Percentiles rank a stretch among this genome's conserved stretches.
phyloP scores from a whole-genome alignment of 208 protist species.

The Crithidia acanthocephali region DNA sequence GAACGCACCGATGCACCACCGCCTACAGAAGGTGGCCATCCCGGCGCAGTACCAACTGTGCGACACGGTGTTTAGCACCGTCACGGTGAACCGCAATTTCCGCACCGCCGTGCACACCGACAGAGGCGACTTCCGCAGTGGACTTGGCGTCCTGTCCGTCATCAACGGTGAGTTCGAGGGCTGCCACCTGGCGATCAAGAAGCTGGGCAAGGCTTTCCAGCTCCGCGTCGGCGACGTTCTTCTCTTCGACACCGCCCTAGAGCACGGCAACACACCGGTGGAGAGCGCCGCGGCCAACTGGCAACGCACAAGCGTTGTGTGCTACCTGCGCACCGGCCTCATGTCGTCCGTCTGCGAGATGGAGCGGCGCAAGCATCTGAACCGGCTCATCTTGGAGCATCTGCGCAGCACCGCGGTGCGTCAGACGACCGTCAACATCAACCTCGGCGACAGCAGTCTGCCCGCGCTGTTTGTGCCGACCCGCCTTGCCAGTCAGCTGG shows the following conservation, averaged over 20 bases:
- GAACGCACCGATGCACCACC: constrained; percentile 71
- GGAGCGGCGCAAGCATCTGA: constrained; percentile 71
- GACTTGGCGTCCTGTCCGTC: constrained; percentile 79
- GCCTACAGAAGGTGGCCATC: constrained; percentile 77
- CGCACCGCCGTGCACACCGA: constrained; percentile 90
- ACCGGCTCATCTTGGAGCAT: constrained; percentile 43
- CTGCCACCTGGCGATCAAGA: constrained; percentile 89
- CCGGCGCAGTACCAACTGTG: constrained; percentile 74
- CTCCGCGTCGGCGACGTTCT: constrained; percentile 85
- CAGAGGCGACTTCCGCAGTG: constrained; percentile 85
- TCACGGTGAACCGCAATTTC: constrained; percentile 92
- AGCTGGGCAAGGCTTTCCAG: constrained; percentile 69
- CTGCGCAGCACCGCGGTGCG: constrained; percentile 28
- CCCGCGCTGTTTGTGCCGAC: constrained; percentile 73
- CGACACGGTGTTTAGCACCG: constrained; percentile 90
- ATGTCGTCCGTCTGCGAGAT: constrained; percentile 79
- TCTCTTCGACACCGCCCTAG: constrained; percentile 87
- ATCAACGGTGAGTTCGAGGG: constrained; percentile 85
- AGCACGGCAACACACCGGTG: constrained; percentile 93
- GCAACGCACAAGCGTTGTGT: constrained; percentile 83
- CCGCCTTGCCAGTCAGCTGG: constrained; percentile 46
- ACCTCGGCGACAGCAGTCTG: constrained; percentile 45
- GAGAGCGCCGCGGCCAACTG: constrained; percentile 44
- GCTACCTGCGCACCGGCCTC: constrained; percentile 85
- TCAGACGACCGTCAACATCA: constrained; percentile 71